Evolutionary conservation across 2,329 filamentous ascomycete genomes (phyloP), one percentile per base, ranked within the genome.

Genomic region (Aspergillus calidoustus): DNA sequence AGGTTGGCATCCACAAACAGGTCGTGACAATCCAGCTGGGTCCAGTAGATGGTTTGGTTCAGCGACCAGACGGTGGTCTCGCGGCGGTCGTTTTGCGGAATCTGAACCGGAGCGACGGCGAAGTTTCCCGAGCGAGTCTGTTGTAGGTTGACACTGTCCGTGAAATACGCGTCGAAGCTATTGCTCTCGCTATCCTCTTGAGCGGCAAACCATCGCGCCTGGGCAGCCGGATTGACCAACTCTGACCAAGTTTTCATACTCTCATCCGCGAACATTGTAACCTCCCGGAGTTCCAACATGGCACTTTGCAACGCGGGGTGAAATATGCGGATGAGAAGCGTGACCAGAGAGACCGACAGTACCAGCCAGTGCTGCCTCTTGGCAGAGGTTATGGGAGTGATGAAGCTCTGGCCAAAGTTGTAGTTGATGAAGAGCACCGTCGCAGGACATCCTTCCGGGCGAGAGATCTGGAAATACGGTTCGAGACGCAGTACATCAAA

Each of bases 401-500:
- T 65, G 46, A 76, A 67, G 2, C 71, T 74, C 54, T 76, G 73
- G n/a, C 73, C 73, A 38, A 75, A 76, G 47, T 74, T 76, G 54
- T 76, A 76, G 53, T 76, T 76, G 68, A 73, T 75, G 50, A 76
- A 76, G 3, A 76, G 64, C 6, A 74, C 69, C 1, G 66, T 68
- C 25, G 75, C 75, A 4, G 74, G 72, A 19, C 72, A 71, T 1
- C 75, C 75, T 11, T 71, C 66, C 7, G 73, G 72, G 15, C 67
- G 65, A 4, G 75, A 74, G 34, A 77, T 59, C 55, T 77, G 81
- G 52, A 83, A 83, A 62, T 79, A 83, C 2, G 81, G 81, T 52
- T 83, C 81, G 19, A 83, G 68, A 6, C 81, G 80, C 55, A 83
- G 78, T 22, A 83, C 80, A 62, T 83, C 81, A 56, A 80, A 83